These are phyloP conservation scores for Waltergamsia citrina DNA, from an alignment of 2,329 filamentous ascomycete species.

Conservation along the genomic window DNA sequence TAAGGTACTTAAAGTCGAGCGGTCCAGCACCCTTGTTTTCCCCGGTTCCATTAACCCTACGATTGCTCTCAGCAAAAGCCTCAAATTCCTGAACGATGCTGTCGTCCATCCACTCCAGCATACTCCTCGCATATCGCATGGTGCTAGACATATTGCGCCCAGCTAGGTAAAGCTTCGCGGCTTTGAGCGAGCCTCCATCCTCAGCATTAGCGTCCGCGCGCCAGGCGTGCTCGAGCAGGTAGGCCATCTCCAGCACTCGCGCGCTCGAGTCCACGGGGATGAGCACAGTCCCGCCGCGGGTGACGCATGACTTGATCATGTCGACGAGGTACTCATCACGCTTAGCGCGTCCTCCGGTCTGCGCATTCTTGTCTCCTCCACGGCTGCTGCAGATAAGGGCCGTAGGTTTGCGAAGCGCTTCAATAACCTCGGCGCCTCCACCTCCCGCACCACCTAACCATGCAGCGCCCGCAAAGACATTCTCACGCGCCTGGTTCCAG, in stretches of 20 bases:
- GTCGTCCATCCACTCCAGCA: slow-evolving; percentile 99
- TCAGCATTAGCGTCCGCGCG: slow-evolving; percentile 49
- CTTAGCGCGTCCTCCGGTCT: slow-evolving; percentile 64
- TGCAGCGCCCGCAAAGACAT: slow-evolving; percentile 85
- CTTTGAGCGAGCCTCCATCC: slow-evolving; percentile 40
- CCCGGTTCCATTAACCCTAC: slow-evolving; percentile 33
- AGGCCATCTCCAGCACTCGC: slow-evolving; percentile 85
- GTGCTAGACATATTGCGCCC: slow-evolving; percentile 81
- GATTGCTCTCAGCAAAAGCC: slow-evolving; percentile 47
- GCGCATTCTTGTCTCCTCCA: slow-evolving; percentile 62
- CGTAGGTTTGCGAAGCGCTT: slow-evolving; percentile 86
- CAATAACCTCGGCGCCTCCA: slow-evolving; percentile 82
- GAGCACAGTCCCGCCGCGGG: slow-evolving; percentile 78
- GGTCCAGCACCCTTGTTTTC: slow-evolving; percentile 53
- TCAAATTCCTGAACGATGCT: slow-evolving; percentile 89
- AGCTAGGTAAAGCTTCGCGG: slow-evolving; percentile 66
- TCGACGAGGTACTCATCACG: slow-evolving; percentile 79
- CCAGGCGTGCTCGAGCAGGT: slow-evolving; percentile 90
- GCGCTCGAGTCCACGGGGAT: slow-evolving; percentile 94
- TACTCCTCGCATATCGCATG: slow-evolving; percentile 83
- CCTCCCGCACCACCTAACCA: slow-evolving; percentile 80
- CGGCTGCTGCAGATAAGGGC: slow-evolving; percentile 87
- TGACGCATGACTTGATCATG: slow-evolving; percentile 69
- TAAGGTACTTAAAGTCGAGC: slow-evolving; percentile 83
- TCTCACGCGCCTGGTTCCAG: slow-evolving; percentile 96